Evolutionary conservation across 306 rosid species (phyloP), one percentile per base, ranked within the genome.

Genomic region (Canavalia ensiformis): DNA sequence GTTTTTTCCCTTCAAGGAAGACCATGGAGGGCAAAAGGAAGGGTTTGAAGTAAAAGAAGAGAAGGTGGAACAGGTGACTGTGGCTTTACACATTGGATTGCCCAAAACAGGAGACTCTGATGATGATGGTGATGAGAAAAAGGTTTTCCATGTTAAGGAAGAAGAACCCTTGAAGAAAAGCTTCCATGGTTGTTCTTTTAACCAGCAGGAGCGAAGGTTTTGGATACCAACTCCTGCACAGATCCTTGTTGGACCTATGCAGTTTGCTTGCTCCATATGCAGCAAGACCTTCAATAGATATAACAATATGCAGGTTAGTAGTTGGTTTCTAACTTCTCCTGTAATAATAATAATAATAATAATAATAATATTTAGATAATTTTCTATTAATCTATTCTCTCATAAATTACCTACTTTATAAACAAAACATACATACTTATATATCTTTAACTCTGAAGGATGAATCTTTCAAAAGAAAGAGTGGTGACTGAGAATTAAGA

Each of bases 291-390:
- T 95, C 93, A 95, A 92, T 86, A 89, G 97, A 82, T 92, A 91
- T 89, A 94, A 94, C 72, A 94, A 94, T 87, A 92, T 94, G 98
- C 98, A 94, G 98, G 98, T 93, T 35, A 87, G 97, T 88, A 75
- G 11, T 63, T 42, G 3, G 0, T 72, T 68, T 50, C 59, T 74
- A 74, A 60, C 25, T 72, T 76, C 31, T 45, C 7, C 9, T 68
- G 4, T 34, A 41, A 25, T 9, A 8, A 47, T 7, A 29, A 54
- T 1, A 13, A 41, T 34, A 41, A 25, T 9, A 8, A 47, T 7
- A 29, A 54, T 1, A 13, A 41, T 8, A 44, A 33, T n/a, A 6
- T 9, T 74, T 41, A 10, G n/a, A 33, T 18, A 18, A 18, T 25
- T 68, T 70, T 69, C 70, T 46, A 35, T 33, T 71, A 68, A 56